Evolutionary conservation across 2,329 filamentous ascomycete species (phyloP), one percentile per base, ranked within the genome.

Genomic region (Aspergillus hiratsukae): DNA sequence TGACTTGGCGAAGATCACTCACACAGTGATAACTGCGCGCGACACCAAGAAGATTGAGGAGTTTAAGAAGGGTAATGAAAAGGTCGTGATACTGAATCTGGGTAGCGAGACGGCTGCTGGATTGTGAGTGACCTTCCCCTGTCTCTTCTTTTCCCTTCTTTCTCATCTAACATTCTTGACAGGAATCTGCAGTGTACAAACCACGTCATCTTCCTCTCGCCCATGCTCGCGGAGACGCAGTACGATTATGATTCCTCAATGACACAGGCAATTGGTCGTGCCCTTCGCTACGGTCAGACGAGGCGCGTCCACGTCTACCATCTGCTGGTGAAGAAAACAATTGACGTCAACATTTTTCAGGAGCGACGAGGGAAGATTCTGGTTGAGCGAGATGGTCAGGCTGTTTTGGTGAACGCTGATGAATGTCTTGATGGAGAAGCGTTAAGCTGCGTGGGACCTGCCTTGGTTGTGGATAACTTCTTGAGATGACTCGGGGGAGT

Each of bases 131-230:
- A 7, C 17, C 19, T 35, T 40, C 28, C 29, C 37, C 37, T 37
- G 14, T 3, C 19, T 21, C 25, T 40, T 11, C 10, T 43, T n/a
- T 53, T 51, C 35, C 48, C 23, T 52, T 19, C 41, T 28, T 31
- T 48, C 48, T 48, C 40, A 59, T 27, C 56, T 65, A 55, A 63
- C 53, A 54, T 51, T 40, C 53, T 17, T 53, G 27, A 35, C 56
- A 84, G 81, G 9, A 88, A 89, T 60, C 70, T 89, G 1, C 82
- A 84, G 49, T 79, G 78, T 41, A 84, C 85, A 0, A 87, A 87
- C 58, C 84, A 88, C 56, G 74, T 88, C 37, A 78, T 89, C 31
- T 88, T 89, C 66, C 68, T 87, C 2, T 78, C 80, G 0, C 85
- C 85, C 0, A 69, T 85, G 8, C 70, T 83, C 0, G 72, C 77